Evolutionary conservation across 805 yeast species (phyloP), one percentile per base, ranked within the genome.

Genomic region (Hanseniaspora lindneri): DNA sequence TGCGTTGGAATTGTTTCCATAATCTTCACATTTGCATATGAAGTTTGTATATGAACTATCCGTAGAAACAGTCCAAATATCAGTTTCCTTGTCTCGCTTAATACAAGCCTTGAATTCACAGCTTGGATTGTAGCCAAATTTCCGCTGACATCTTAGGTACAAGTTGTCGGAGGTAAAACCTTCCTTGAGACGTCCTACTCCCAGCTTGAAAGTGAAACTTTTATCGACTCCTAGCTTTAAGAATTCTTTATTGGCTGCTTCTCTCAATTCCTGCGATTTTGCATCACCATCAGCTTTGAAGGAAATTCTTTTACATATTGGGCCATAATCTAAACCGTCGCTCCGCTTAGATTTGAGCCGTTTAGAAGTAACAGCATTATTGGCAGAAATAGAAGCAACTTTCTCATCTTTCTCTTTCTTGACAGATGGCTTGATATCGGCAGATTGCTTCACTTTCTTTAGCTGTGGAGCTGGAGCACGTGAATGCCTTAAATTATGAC

Each of bases 1-100:
- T 23, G 32, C 29, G 16, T 35, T 43, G 13, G 36, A 13, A 30
- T 28, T 44, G 27, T 32, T 28, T 20, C 27, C 13, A 30, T 14
- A 29, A 29, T 44, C 39, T 16, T 44, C 37, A 37, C 49, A 44
- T 24, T 36, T 25, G 17, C 49, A 44, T 8, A 36, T n/a, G 13
- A 44, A 44, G 8, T n/a, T 19, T 4, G 35, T 28, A 21, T 44
- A 23, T 13, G 49, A 28, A 9, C 41, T 36, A 5, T 44, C 39
- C 23, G 41, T 20, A 11, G 29, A 14, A 4, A 44, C n/a, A 2
- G 42, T 19, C 49, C 49, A 44, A 16, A 36, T 11, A 21, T 44
- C 42, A 8, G 28, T 36, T 5, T 3, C 23, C 10, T 29, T 44
- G 13, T 44, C 42, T 30, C 49, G 36, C 14, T 44, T 44, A 33